Conservation (phyloP, 495 filamentous ascomycete species). For the Sordaria brevicollis region DNA sequence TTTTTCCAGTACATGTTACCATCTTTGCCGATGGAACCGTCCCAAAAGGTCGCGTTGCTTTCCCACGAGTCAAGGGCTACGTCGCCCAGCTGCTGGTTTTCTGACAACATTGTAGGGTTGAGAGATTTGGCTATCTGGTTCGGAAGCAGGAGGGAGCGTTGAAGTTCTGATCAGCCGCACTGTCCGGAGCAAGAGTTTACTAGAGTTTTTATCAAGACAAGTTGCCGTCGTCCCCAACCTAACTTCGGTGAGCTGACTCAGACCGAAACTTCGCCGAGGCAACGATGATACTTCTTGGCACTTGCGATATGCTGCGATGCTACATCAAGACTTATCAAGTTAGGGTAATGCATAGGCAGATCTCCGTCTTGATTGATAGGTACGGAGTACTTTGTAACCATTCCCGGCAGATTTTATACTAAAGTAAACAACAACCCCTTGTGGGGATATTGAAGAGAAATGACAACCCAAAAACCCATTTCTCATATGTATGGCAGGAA, state of each 20-base stretch:
- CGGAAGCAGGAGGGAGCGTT: neutral
- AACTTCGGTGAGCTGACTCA: neutral
- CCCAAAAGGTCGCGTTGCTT: slow-evolving; percentile 27
- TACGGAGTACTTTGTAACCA: no score
- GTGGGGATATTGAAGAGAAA: no score
- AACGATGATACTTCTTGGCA: neutral
- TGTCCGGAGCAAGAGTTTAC: neutral
- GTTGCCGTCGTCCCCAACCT: neutral
- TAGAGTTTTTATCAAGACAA: neutral
- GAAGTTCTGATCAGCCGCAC: neutral
- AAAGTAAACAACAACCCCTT: no score
- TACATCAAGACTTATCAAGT: neutral
- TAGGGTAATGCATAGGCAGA: neutral
- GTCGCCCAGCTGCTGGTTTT: neutral
- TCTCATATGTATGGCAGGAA: no score
- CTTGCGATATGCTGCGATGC: neutral
- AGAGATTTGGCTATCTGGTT: neutral
- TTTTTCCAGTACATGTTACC: slow-evolving; percentile 31
- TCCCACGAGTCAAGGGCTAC: slow-evolving; percentile 22
- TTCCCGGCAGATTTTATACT: no score
- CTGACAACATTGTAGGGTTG: neutral
- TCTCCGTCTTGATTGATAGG: no score
- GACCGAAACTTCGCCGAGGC: no score
- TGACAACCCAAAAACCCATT: no score
- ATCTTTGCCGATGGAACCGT: slow-evolving; percentile 22